Conservation (phyloP, 768 basidiomycete genomes). For the Rhodosporidiobolus odoratus region DNA sequence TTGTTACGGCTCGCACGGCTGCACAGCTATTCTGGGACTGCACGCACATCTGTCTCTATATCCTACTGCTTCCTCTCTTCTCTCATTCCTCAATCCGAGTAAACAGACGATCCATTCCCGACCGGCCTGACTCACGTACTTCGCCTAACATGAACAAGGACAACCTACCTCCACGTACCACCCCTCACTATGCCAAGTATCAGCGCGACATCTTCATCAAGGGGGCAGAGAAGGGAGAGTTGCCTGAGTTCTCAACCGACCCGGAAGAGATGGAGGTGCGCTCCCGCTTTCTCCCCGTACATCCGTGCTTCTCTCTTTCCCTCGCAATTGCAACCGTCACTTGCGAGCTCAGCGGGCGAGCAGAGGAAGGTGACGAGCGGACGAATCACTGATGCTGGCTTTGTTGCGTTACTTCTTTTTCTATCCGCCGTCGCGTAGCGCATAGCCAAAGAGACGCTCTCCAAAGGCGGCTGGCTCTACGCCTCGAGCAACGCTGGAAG, state of each 20-base stretch:
- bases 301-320: slow-evolving; percentile 44
- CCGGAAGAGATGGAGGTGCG: slow-evolving; percentile 32
- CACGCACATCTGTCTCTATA: no score
- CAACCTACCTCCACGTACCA: slow-evolving; percentile 18
- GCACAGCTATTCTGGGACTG: no score
- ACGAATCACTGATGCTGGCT: no score
- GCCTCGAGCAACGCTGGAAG: slow-evolving; percentile 72
- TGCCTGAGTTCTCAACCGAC: slow-evolving; percentile 25
- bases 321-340: no score
- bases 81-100: neutral
- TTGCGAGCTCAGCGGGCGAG: no score
- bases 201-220: slow-evolving; percentile 52
- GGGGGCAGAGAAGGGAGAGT: slow-evolving; percentile 9
- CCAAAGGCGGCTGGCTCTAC: slow-evolving; percentile 63
- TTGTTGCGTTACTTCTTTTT: no score
- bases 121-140: neutral
- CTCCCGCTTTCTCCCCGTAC: slow-evolving; percentile 6
- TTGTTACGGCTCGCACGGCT: no score
- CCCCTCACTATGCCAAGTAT: slow-evolving; percentile 54
- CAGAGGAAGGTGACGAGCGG: no score
- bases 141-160: slow-evolving; percentile 9
- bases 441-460: slow-evolving; percentile 51
- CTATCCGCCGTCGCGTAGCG: slow-evolving; percentile 31
- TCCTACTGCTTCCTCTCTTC: no score
- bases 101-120: no score